Conservation (phyloP, 1,139 yeast genomes). For the Geotrichum histeridarum region DNA sequence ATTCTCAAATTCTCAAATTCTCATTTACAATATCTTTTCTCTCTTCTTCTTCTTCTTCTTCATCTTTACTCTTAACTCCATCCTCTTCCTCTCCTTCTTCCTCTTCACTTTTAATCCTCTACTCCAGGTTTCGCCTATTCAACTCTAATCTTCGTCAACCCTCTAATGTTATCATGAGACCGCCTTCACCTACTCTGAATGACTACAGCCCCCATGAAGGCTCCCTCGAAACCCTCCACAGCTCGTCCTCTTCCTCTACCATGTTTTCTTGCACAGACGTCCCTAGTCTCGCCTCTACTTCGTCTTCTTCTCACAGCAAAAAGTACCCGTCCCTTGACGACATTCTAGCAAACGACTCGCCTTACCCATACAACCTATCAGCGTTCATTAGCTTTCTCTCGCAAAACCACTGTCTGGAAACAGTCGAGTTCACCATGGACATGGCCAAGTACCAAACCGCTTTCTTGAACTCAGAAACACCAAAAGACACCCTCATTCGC, state of each 20-base stretch:
- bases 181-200: background rate
- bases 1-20: no score
- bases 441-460: conserved; percentile 27
- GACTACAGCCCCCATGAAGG: background rate
- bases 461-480: conserved; percentile 8
- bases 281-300: background rate
- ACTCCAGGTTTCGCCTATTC: background rate
- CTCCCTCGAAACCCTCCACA: conserved; percentile 1
- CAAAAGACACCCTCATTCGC: conserved; percentile 10
- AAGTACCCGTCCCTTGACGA: conserved; percentile 31
- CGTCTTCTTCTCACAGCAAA: background rate
- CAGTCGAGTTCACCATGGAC: conserved; percentile 36
- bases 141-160: background rate
- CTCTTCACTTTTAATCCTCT: background rate
- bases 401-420: conserved; percentile 36
- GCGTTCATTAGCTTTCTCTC: conserved; percentile 33
- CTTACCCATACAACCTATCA: conserved; percentile 31
- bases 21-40: no score
- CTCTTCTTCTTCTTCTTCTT: background rate
- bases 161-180: background rate
- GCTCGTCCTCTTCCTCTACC: background rate
- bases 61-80: background rate
- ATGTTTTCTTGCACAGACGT: background rate
- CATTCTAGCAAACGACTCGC: conserved; percentile 28
- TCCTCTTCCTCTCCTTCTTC: background rate